A percentile compares a stretch with the other conserved stretches of the same genome.
phyloP scores from a whole-genome alignment of 225 moss, liverwort and hornwort species.

The Polytrichum commune region DNA sequence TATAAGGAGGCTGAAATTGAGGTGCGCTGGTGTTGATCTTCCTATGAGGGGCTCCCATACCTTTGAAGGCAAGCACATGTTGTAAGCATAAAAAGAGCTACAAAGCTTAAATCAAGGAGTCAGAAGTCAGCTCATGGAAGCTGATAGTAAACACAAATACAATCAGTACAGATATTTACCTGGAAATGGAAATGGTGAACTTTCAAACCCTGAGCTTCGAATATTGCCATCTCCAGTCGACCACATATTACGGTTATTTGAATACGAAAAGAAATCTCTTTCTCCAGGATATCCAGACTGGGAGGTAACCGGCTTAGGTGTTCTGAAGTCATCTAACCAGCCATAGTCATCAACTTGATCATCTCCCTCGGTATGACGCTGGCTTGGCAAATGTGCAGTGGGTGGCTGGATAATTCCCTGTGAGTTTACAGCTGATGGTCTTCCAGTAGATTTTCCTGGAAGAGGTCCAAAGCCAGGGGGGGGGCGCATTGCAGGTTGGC shows the following conservation, averaged over 20 bases:
- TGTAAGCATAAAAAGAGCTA: not conserved
- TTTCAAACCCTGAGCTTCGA: conserved; percentile 50
- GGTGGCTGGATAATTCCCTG: conserved; percentile 52
- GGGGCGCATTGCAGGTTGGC: conserved; percentile 80
- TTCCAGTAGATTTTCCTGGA: conserved; percentile 55
- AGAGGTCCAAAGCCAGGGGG: conserved; percentile 99
- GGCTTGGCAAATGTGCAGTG: conserved; percentile 33
- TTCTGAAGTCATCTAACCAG: conserved; percentile 91
- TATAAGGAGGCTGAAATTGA: conserved; percentile 47
- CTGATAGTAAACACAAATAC: not conserved
- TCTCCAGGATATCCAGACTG: conserved; percentile 60
- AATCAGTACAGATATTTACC: conserved; percentile 29
- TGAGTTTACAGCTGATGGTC: conserved; percentile 25
- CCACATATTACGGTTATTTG: conserved; percentile 79
- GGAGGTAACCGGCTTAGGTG: conserved; percentile 47
- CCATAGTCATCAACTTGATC: conserved; percentile 87
- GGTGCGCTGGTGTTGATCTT: conserved; percentile 41
- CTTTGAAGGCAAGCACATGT: conserved; percentile 26
- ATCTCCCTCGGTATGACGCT: conserved; percentile 41
- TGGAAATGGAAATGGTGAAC: conserved; percentile 69
- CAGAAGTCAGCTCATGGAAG: not conserved
- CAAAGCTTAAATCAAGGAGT: not conserved
- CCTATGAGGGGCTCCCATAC: conserved; percentile 68
- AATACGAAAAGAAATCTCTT: conserved; percentile 65
- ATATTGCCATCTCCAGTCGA: conserved; percentile 55